Evolutionary conservation across 2,329 filamentous ascomycete species (phyloP), one percentile per base, ranked within the genome.

Genomic region (Fusarium austroafricanum): DNA sequence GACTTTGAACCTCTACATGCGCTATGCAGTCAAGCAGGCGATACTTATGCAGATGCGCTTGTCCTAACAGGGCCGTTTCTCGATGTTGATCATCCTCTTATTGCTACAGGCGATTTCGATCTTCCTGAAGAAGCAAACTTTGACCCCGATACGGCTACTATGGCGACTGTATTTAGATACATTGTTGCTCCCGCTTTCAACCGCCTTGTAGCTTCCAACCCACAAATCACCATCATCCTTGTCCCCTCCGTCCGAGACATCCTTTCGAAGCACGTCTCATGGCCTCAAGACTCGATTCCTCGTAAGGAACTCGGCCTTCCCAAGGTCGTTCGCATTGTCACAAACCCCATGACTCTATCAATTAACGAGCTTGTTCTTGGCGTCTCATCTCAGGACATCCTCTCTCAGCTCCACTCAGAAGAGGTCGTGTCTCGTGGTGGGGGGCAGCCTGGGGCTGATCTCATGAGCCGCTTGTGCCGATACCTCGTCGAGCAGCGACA

Each of bases 401-500:
- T 99, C 2, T 94, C 89, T 66, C 93, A 97, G 79, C 81, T 97
- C 52, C 86, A 90, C n/a, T 83, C 86, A 26, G 90, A 95, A 73
- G 93, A 97, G 77, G 76, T 88, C 10, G 67, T 71, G 5, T 68
- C 67, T 68, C 61, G 68, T 61, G 55, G 72, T n/a, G 67, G 72
- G 12, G 69, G 67, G 3, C 62, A 68, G 17, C 57, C 58, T 3
- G 72, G 71, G n/a, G 55, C 50, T 5, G 89, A 92, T 70, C 73
- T 92, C 26, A 83, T 95, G 73, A 88, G 89, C 17, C 83, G 95
- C n/a, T 79, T 94, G 45, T 88, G 91, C 8, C 86, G 89, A 20
- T 90, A 96, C 70, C 79, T 99, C 18, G 87, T 99, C 58, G 92
- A 97, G 79, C 96, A 98, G 80, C 84, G 94, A 9, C 94, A 96